A percentile compares a stretch with the other conserved stretches of the same genome.
phyloP scores from a whole-genome alignment of 208 protist genomes.

The Acanthamoeba divionensis region DNA sequence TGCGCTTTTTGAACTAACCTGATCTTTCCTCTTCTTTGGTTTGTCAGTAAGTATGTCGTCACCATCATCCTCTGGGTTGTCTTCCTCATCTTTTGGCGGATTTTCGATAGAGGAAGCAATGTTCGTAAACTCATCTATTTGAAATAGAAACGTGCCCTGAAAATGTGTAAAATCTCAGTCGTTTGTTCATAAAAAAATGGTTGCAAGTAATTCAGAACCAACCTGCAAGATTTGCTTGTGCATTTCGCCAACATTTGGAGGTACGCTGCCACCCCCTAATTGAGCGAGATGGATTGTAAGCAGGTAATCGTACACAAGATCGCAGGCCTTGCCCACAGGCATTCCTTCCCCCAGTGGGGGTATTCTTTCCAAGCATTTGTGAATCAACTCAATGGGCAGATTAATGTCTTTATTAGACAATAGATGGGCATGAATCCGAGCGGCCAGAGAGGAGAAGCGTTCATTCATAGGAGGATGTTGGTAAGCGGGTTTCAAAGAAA shows the following conservation, averaged over 20 bases:
- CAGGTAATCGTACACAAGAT: too few relatives aligned
- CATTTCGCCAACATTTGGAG: background rate
- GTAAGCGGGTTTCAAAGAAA: too few relatives aligned
- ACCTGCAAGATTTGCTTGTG: background rate
- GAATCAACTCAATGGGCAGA: too few relatives aligned
- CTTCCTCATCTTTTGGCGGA: background rate
- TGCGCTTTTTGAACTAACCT: background rate
- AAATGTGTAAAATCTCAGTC: background rate
- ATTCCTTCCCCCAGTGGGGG: too few relatives aligned
- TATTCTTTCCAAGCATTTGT: too few relatives aligned
- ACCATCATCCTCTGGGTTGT: conserved; percentile 23
- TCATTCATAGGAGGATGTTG: too few relatives aligned
- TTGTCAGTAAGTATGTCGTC: background rate
- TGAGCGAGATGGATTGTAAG: too few relatives aligned
- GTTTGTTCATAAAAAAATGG: background rate
- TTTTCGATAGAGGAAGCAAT: conserved; percentile 15
- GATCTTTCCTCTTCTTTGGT: background rate
- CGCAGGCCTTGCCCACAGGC: too few relatives aligned
- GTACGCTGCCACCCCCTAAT: too few relatives aligned
- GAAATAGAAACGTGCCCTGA: conserved; percentile 5
- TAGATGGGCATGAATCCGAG: too few relatives aligned
- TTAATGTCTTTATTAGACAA: too few relatives aligned
- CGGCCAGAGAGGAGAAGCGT: too few relatives aligned
- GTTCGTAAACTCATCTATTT: conserved; percentile 37
- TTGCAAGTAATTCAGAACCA: background rate